Conservation (phyloP, 768 basidiomycete species). For the Xanthoconium stramineum region DNA sequence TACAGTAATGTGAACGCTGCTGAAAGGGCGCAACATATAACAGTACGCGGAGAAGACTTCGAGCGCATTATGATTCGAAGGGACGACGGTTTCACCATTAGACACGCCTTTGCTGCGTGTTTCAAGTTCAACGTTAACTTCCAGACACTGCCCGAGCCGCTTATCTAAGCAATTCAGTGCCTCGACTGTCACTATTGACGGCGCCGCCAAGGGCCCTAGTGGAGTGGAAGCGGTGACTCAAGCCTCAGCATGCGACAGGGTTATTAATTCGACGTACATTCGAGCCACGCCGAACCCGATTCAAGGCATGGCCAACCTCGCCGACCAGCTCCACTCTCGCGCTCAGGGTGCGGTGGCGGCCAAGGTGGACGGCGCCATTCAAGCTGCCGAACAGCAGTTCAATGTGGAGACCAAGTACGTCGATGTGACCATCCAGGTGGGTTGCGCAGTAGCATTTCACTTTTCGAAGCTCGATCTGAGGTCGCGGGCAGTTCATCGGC, state of each 20-base stretch:
- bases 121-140: too few species aligned
- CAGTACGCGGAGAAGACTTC: neutral
- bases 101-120: neutral
- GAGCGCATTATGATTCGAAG: neutral
- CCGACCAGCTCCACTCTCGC: constrained; percentile 8
- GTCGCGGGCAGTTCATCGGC: constrained; percentile 56
- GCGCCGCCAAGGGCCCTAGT: too few species aligned
- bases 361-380: constrained; percentile 30
- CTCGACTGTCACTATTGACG: neutral
- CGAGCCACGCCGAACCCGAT: constrained; percentile 10
- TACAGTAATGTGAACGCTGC: too few species aligned
- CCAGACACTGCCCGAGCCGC: neutral
- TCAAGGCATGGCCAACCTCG: constrained; percentile 1
- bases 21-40: neutral
- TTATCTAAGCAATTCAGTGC: neutral
- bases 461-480: constrained; percentile 4
- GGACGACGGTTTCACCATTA: neutral
- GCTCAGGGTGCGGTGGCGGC: neutral
- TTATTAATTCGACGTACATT: neutral
- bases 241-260: neutral
- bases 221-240: neutral
- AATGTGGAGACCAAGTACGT: constrained; percentile 44
- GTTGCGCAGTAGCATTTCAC: constrained; percentile 1
- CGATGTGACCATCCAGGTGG: constrained; percentile 56
- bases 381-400: constrained; percentile 31